Conservation (phyloP, 768 basidiomycete genomes). For the Cystofilobasidium macerans region DNA sequence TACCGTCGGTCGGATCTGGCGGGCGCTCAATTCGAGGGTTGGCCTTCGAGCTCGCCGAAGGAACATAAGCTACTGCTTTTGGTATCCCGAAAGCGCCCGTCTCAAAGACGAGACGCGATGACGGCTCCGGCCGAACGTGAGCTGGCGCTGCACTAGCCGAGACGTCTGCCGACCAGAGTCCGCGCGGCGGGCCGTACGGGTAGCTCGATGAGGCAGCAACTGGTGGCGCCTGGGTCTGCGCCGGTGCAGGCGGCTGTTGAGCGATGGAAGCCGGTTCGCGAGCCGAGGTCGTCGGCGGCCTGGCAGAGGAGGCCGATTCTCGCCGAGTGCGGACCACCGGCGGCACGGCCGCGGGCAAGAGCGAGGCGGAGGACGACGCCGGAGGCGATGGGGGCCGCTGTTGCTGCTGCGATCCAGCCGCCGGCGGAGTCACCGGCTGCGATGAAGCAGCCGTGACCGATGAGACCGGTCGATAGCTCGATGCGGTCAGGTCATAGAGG, state of each 20-base stretch:
- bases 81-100: slow-evolving; percentile 25
- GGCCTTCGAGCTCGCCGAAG: neutral
- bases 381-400: neutral
- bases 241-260: neutral
- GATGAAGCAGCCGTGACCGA: no score
- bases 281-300: neutral
- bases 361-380: neutral
- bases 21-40: neutral
- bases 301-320: neutral
- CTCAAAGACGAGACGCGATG: slow-evolving; percentile 18
- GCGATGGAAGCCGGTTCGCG: neutral
- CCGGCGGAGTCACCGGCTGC: no score
- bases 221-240: neutral
- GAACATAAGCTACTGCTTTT: neutral
- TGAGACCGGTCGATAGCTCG: no score
- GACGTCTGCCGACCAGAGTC: neutral
- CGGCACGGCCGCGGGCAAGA: neutral
- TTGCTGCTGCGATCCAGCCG: no score
- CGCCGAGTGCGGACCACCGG: neutral
- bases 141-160: neutral
- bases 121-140: neutral
- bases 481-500: no score
- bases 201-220: neutral
- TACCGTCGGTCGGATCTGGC: neutral
- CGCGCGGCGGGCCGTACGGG: neutral